Conservation (phyloP, 768 basidiomycete species). For the Boletus insuetus region DNA sequence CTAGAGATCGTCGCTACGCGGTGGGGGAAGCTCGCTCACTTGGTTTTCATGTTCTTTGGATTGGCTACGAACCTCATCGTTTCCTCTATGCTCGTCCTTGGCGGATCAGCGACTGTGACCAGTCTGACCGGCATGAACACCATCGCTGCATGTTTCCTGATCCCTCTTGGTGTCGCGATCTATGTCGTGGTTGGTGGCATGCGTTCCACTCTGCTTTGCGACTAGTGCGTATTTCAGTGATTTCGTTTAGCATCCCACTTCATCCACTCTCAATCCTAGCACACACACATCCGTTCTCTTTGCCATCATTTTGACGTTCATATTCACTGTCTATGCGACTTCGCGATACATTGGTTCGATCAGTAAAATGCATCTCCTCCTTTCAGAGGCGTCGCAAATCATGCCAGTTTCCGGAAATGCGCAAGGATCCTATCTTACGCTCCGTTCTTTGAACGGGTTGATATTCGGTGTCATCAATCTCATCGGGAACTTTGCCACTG, state of each 20-base stretch:
- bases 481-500: slow-evolving; percentile 76
- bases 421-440: slow-evolving; percentile 80
- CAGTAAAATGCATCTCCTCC: slow-evolving; percentile 72
- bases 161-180: slow-evolving; percentile 82
- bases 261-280: slow-evolving; percentile 36
- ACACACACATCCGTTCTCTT: slow-evolving; percentile 87
- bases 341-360: slow-evolving; percentile 78
- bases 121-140: slow-evolving; percentile 89
- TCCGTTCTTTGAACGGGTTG: slow-evolving; percentile 72
- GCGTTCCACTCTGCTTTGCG: slow-evolving; percentile 82
- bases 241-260: neutral
- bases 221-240: slow-evolving; percentile 57
- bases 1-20: slow-evolving; percentile 77
- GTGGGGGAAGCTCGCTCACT: slow-evolving; percentile 80
- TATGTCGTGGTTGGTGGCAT: slow-evolving; percentile 88
- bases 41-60: slow-evolving; percentile 90
- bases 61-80: slow-evolving; percentile 90
- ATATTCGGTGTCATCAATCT: slow-evolving; percentile 88
- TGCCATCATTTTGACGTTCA: slow-evolving; percentile 73
- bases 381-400: slow-evolving; percentile 51
- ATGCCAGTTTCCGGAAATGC: slow-evolving; percentile 80
- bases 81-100: slow-evolving; percentile 79
- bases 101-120: slow-evolving; percentile 84
- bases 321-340: slow-evolving; percentile 82
- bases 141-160: slow-evolving; percentile 87